phyloP scores from a whole-genome alignment of 345 rosid species.

The Hevea brasiliensis region DNA sequence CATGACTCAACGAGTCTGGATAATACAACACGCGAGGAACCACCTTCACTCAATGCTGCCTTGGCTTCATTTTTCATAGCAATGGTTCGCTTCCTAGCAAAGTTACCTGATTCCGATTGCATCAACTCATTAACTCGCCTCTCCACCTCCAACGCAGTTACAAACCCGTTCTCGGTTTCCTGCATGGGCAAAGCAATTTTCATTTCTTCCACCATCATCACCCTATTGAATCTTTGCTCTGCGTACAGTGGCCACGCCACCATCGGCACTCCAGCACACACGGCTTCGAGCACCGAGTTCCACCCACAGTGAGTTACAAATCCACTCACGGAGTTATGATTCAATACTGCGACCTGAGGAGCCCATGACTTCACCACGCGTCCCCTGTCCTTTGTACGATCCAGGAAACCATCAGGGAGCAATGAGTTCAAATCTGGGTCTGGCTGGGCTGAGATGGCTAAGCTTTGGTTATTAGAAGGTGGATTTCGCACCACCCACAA shows the following conservation, averaged over 20 bases:
- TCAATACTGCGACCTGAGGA: constrained; percentile 14
- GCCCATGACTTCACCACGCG: constrained; percentile 9
- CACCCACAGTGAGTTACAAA: constrained; percentile 20
- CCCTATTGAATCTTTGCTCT: too few species aligned
- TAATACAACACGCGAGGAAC: constrained; percentile 32
- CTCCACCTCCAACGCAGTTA: constrained; percentile 50
- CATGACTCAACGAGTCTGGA: not conserved
- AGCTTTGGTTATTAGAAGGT: not conserved
- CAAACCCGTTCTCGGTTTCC: constrained; percentile 46
- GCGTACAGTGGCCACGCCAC: too few species aligned
- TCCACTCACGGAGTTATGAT: constrained; percentile 11
- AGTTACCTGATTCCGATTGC: constrained; percentile 35
- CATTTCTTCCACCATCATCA: constrained; percentile 54
- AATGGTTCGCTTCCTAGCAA: too few species aligned
- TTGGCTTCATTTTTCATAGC: constrained; percentile 44
- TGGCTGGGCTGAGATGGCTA: not conserved
- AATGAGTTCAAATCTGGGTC: not conserved
- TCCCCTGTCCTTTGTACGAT: not conserved
- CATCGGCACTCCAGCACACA: too few species aligned
- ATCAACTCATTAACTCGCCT: constrained; percentile 37
- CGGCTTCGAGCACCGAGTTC: constrained; percentile 12
- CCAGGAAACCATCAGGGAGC: constrained; percentile 10
- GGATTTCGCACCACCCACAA: constrained; percentile 13
- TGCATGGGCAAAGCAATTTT: constrained; percentile 51
- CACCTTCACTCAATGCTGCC: constrained; percentile 37